These are phyloP conservation scores for Clonostachys byssicola DNA, from an alignment of 2,329 filamentous ascomycete species.

Conservation along the genomic window DNA sequence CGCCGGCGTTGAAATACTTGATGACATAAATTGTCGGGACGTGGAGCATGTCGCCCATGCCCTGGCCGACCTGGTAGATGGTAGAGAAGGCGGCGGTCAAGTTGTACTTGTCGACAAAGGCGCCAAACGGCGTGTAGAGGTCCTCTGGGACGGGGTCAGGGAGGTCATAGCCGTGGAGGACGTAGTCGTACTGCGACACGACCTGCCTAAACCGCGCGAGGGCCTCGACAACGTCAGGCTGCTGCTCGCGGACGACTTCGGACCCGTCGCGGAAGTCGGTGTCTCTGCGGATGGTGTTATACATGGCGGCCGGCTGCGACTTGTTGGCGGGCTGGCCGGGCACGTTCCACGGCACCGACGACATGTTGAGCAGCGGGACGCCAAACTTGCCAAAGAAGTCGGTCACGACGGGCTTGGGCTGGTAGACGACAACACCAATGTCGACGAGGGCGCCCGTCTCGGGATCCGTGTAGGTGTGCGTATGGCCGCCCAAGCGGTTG, in stretches of 20 bases:
- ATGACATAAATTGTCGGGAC: conserved; percentile 30
- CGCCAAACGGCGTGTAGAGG: conserved; percentile 30
- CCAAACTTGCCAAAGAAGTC: conserved; percentile 30
- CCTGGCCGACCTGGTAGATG: conserved; percentile 23
- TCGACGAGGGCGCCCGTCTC: conserved; percentile 5
- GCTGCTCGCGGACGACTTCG: too few relatives aligned
- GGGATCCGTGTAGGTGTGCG: conserved; percentile 28
- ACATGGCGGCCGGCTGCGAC: too few relatives aligned
- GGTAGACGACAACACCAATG: conserved; percentile 16
- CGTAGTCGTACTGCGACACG: conserved; percentile 2
- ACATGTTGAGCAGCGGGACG: conserved; percentile 13
- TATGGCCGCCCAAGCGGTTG: conserved; percentile 30
- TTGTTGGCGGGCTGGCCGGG: too few relatives aligned
- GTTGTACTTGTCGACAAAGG: conserved; percentile 33
- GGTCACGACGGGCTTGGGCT: conserved; percentile 22
- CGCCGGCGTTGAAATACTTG: conserved; percentile 16
- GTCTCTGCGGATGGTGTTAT: too few relatives aligned
- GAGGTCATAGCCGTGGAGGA: conserved; percentile 9
- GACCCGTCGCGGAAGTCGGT: too few relatives aligned
- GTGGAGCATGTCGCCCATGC: conserved; percentile 28
- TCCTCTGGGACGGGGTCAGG: conserved; percentile 35
- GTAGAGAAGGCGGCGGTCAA: conserved; percentile 25
- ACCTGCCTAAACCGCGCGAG: neutral
- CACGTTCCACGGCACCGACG: too few relatives aligned
- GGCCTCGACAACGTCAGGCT: conserved; percentile 5